Evolutionary conservation across 1,284 basidiomycete species (phyloP).

Genomic region (Grifola frondosa): DNA sequence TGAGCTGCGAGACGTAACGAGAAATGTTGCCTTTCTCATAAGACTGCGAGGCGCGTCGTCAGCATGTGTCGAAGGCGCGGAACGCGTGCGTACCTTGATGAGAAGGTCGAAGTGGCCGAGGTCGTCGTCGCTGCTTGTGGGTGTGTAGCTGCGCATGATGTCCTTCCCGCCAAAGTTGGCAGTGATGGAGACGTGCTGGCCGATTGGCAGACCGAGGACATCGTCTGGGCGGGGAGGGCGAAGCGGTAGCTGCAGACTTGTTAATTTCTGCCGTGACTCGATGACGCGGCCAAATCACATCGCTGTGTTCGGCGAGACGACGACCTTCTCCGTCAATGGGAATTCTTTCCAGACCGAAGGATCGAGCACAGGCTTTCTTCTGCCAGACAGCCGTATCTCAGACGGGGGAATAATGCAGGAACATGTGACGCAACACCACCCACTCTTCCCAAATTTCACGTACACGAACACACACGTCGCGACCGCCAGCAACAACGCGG

Average conservation of each 20-base stretch:
- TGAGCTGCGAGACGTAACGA: slow-evolving; percentile 75
- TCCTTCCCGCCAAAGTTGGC: slow-evolving; percentile 92
- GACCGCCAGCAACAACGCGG: slow-evolving; percentile 39
- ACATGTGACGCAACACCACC: slow-evolving; percentile 20
- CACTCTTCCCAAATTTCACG: slow-evolving; percentile 43
- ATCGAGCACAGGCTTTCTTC: slow-evolving; percentile 69
- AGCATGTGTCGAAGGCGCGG: slow-evolving; percentile 5
- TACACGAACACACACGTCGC: slow-evolving; percentile 40
- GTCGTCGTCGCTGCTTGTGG: slow-evolving; percentile 91
- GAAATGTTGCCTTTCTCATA: slow-evolving; percentile 98
- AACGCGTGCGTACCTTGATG: slow-evolving; percentile 73
- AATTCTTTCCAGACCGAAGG: slow-evolving; percentile 81
- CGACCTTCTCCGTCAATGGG: slow-evolving; percentile 78
- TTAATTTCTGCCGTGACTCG: slow-evolving; percentile 1
- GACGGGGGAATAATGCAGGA: slow-evolving; percentile 4
- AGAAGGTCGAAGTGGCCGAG: slow-evolving; percentile 93
- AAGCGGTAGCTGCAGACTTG: slow-evolving; percentile 79
- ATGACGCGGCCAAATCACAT: slow-evolving; percentile 55
- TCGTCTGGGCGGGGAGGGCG: slow-evolving; percentile 72
- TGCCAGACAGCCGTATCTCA: slow-evolving; percentile 25
- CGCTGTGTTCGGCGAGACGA: slow-evolving; percentile 94
- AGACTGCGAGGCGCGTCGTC: slow-evolving; percentile 50
- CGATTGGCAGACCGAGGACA: slow-evolving; percentile 90
- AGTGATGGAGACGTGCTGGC: slow-evolving; percentile 92
- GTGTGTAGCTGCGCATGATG: slow-evolving; percentile 91